phyloP scores from a whole-genome alignment of 2,329 filamentous ascomycete genomes.

The Pseudogymnoascus sp. region DNA sequence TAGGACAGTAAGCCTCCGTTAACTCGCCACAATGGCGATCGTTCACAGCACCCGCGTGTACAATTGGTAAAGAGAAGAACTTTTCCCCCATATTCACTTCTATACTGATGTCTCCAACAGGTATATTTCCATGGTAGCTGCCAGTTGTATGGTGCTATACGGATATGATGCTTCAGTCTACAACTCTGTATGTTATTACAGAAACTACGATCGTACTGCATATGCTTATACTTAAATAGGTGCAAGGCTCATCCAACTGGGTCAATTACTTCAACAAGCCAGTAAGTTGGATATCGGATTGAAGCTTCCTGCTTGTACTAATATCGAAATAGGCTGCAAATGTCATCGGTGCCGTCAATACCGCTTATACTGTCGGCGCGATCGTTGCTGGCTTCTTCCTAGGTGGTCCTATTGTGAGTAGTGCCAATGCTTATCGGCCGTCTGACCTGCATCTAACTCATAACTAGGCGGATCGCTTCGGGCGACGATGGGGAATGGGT shows the following conservation, averaged over 20 bases:
- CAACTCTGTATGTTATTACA: constrained; percentile 44
- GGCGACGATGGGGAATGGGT: constrained; percentile 59
- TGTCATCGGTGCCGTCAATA: constrained; percentile 54
- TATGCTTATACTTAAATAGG: background rate
- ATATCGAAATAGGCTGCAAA: constrained; percentile 30
- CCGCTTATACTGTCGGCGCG: constrained; percentile 63
- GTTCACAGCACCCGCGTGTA: constrained; percentile 6
- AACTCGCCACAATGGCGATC: constrained; percentile 8
- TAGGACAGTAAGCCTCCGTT: constrained; percentile 1
- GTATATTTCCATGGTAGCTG: constrained; percentile 64
- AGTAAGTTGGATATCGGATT: constrained; percentile 10
- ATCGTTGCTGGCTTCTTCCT: constrained; percentile 66
- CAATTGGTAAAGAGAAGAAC: constrained; percentile 7
- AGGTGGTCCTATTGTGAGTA: constrained; percentile 50
- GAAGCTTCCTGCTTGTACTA: constrained; percentile 7
- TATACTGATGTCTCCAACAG: constrained; percentile 28
- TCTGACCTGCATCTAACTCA: background rate
- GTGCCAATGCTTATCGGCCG: constrained; percentile 2
- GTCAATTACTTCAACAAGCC: constrained; percentile 50
- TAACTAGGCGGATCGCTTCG: constrained; percentile 46
- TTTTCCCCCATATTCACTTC: background rate
- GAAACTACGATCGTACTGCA: background rate
- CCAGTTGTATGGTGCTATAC: constrained; percentile 69
- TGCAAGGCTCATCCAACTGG: constrained; percentile 63
- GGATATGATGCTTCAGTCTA: constrained; percentile 70